Evolutionary conservation across 495 filamentous ascomycete species (phyloP), one percentile per base, ranked within the genome.

Genomic region (Thermothielavioides terrestris): DNA sequence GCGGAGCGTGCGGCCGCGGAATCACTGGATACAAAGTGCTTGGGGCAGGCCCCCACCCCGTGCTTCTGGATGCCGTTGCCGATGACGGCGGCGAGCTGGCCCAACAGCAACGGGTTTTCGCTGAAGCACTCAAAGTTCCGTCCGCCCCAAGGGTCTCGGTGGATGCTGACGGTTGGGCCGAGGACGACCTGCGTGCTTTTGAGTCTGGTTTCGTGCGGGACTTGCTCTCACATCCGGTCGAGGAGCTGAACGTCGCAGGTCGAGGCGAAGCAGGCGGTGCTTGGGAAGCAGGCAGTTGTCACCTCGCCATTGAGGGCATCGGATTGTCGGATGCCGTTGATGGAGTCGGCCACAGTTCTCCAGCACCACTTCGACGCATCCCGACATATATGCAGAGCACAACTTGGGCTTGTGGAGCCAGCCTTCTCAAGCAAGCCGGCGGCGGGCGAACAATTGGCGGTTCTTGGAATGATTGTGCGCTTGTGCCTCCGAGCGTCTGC

Each of bases 11-110:
- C 86, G 75, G 42, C 84, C 74, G 1, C 86, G 58, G 85, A 82
- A 57, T 89, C 86, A 61, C 89, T 91, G 53, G 79, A 82, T n/a
- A 85, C 80, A 58, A 86, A 91, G 60, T 91, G 86, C 72, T 89
- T 91, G 41, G 88, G 68, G 1, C 82, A 85, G 0, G 85, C 82
- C 20, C 77, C 79, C 20, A 89, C 77, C 3, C 83, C 82, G 31
- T 78, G 83, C 27, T 74, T 75, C 61, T 91, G 83, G 32, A 91
- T 76, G 10, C 85, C 84, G 53, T 79, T 79, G 50, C 81, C 77
- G 26, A 84, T 69, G 35, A 79, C 68, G 0, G 82, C 84, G 17
- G 86, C 84, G 20, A 84, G 67, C 5, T 74, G 73, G 0, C 86
- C 86, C 4, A 84, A 78, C 2, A 91, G 71, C 8, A 84, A 68